Evolutionary conservation across 1,284 basidiomycete genomes (phyloP).

Genomic region (Coniferiporia sulphurascens): DNA sequence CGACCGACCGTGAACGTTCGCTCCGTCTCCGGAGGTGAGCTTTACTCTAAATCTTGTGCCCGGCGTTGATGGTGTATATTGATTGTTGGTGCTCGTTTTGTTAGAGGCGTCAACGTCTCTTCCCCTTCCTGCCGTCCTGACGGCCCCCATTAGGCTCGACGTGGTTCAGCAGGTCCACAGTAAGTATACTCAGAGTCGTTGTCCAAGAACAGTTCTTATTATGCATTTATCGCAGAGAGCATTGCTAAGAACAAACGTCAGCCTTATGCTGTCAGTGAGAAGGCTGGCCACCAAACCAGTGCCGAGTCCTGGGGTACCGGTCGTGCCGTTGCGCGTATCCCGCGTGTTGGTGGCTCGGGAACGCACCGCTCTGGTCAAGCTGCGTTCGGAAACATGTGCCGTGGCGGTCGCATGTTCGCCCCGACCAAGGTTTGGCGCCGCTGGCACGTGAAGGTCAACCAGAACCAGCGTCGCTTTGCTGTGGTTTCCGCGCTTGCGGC

Average conservation of each 20-base stretch:
- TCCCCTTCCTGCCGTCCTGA: conserved; percentile 94
- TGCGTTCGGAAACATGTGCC: conserved; percentile 99
- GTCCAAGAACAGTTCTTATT: not conserved
- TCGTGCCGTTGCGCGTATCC: conserved; percentile 99
- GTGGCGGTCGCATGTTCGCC: conserved; percentile 99
- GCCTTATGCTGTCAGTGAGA: conserved; percentile 94
- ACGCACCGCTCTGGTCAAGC: conserved; percentile 99
- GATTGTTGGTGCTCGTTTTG: conserved; percentile 12
- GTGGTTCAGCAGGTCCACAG: conserved; percentile 98
- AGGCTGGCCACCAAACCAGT: conserved; percentile 98
- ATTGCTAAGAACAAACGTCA: conserved; percentile 99
- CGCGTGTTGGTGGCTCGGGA: conserved; percentile 98
- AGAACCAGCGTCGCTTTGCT: conserved; percentile 98
- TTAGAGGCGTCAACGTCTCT: conserved; percentile 85
- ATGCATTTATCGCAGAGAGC: conserved; percentile 61
- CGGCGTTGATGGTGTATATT: not conserved
- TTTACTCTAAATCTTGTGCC: conserved; percentile 4
- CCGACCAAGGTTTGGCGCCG: conserved; percentile 99
- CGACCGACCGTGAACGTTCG: conserved; percentile 86
- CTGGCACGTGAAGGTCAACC: conserved; percentile 99
- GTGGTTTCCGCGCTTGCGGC: conserved; percentile 97
- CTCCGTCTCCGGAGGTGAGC: conserved; percentile 67
- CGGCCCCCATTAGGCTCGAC: conserved; percentile 97
- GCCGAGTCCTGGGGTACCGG: conserved; percentile 99
- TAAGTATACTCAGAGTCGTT: conserved; percentile 46